Conservation (phyloP, 495 filamentous ascomycete genomes). For the Barbatosphaeria neglecta region DNA sequence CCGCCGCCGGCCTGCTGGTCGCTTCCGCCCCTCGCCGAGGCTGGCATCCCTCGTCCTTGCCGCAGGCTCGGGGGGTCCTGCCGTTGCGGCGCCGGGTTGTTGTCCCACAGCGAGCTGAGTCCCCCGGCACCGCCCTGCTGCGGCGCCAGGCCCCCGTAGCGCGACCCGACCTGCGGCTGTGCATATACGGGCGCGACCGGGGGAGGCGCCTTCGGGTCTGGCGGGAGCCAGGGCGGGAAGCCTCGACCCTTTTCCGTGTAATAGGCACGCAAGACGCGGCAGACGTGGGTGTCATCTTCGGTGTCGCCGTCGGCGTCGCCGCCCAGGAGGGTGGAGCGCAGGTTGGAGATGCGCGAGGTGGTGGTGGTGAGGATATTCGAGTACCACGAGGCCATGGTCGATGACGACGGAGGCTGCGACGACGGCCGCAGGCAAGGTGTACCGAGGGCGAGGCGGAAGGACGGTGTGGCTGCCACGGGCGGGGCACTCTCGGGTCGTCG, state of each 20-base stretch:
- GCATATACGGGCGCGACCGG: conserved; percentile 40
- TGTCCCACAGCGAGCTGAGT: conserved; percentile 79
- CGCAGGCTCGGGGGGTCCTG: conserved; percentile 44
- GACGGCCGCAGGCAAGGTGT: neutral
- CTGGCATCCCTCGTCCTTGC: conserved; percentile 24
- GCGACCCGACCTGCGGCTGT: conserved; percentile 36
- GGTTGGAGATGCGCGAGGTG: conserved; percentile 65
- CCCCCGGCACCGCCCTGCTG: conserved; percentile 31
- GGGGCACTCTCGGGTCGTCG: too few species aligned
- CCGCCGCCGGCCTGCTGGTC: conserved; percentile 1
- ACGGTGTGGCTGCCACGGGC: too few species aligned
- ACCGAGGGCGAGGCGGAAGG: neutral
- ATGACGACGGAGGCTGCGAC: neutral
- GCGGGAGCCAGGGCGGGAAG: conserved; percentile 81
- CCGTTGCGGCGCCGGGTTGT: conserved; percentile 32
- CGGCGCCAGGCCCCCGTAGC: conserved; percentile 35
- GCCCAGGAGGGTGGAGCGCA: conserved; percentile 65
- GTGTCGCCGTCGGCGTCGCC: conserved; percentile 82
- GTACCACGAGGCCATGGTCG: conserved; percentile 65
- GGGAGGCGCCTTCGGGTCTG: conserved; percentile 62
- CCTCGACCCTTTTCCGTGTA: conserved; percentile 79
- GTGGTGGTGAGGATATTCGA: conserved; percentile 66
- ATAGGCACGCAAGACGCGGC: conserved; percentile 87
- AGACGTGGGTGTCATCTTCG: conserved; percentile 89
- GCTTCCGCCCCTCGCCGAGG: conserved; percentile 7